Evolutionary conservation across 2,329 filamentous ascomycete species (phyloP), one percentile per base, ranked within the genome.

Genomic region (Fusarium virguliforme): DNA sequence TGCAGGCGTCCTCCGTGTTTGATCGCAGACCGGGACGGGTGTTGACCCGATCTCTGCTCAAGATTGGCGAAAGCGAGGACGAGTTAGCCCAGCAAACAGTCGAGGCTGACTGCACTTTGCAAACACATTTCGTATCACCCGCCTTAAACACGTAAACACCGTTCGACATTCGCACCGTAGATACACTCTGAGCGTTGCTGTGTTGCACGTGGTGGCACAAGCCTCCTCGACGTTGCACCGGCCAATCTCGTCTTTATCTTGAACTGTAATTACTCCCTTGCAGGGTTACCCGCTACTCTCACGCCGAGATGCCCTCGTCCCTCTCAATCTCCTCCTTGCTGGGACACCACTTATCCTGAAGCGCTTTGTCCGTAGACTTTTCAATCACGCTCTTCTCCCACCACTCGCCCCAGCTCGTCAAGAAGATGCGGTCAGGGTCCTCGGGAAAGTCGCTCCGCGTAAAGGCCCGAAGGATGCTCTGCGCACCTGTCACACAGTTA

Each of bases 391-490:
- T 79, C 74, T 82, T 86, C 13, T 79, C 73, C 85, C 86, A 88
- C 85, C 85, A 88, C 78, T 88, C 85, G 2, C 86, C 86, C 86
- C 85, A 87, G 70, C 85, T 87, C 0, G 85, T 87, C 50, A 88
- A 71, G 75, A 88, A 88, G 60, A 88, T 85, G 56, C 82, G 82
- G 18, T 88, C 83, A 0, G 82, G 83, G 37, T 88, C 85, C 28
- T 84, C 80, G 1, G 86, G 86, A 41, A 88, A 79, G 67, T 87
- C 85, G 18, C 80, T 78, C 3, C 81, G 74, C 0, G 79, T 81
- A 28, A 87, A 80, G 0, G 85, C 86, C 1, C 76, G 75, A 15
- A 85, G 77, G 2, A 88, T 79, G 62, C 79, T 87, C 18, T 77
- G 71, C 1, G 84, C 86, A 10, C 85, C 85, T 86, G 24, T 9